Evolutionary conservation across 208 protist species (phyloP).

Genomic region (Trypanosoma melophagium): DNA sequence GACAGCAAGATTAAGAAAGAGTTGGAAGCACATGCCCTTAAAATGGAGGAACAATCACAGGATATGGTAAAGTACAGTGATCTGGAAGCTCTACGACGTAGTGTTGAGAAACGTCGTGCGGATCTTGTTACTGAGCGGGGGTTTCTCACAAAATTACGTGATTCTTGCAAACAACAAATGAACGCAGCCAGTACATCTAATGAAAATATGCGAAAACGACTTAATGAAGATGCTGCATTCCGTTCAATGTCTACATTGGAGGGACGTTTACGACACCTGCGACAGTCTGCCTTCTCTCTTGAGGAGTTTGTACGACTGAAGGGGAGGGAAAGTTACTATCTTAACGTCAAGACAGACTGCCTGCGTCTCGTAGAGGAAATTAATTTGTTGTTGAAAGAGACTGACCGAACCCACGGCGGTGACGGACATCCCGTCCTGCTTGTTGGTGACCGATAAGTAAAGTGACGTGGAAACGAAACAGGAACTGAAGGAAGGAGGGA

Average conservation of each 20-base stretch:
- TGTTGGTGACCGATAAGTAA: constrained; percentile 21
- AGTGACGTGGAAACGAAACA: not conserved
- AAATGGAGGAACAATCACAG: constrained; percentile 77
- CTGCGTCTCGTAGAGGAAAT: constrained; percentile 83
- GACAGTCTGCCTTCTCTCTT: constrained; percentile 84
- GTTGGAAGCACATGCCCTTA: constrained; percentile 66
- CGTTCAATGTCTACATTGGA: constrained; percentile 67
- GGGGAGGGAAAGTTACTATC: constrained; percentile 88
- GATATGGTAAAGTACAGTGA: constrained; percentile 84
- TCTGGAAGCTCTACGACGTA: constrained; percentile 58
- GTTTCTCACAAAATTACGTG: constrained; percentile 65
- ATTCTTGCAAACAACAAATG: constrained; percentile 72
- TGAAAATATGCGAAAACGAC: constrained; percentile 47
- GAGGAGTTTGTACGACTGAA: constrained; percentile 90
- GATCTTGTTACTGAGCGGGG: constrained; percentile 50
- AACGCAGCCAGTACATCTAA: constrained; percentile 56
- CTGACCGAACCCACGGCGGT: constrained; percentile 27
- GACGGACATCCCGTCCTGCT: constrained; percentile 21
- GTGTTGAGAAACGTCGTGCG: constrained; percentile 63
- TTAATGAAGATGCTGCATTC: constrained; percentile 61
- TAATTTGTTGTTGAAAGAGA: constrained; percentile 78
- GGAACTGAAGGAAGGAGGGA: not conserved
- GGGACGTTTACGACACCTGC: constrained; percentile 81
- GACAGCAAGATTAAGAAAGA: constrained; percentile 90
- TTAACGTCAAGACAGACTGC: constrained; percentile 79